Percentiles rank a stretch among this genome's conserved stretches.
phyloP scores from a whole-genome alignment of 2,329 filamentous ascomycete species.

The Cylindrodendrum hubeiense region DNA sequence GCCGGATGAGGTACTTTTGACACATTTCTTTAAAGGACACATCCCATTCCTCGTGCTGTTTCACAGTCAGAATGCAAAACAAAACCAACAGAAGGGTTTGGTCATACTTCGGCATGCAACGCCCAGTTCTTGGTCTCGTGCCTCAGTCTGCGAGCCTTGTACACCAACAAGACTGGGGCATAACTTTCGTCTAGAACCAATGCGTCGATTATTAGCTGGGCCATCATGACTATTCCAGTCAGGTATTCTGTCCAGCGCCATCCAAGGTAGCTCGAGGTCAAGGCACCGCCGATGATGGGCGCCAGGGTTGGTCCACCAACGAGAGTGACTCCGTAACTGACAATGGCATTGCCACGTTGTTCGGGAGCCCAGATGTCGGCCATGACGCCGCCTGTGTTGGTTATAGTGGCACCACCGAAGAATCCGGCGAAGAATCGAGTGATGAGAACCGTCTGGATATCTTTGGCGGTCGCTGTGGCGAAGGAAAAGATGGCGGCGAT shows the following conservation, averaged over 20 bases:
- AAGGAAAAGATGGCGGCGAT: slow-evolving; percentile 70
- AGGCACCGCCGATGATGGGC: slow-evolving; percentile 54
- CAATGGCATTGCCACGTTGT: slow-evolving; percentile 69
- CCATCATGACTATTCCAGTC: slow-evolving; percentile 69
- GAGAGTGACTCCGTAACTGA: slow-evolving; percentile 70
- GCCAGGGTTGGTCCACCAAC: slow-evolving; percentile 66
- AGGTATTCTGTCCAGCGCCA: slow-evolving; percentile 64
- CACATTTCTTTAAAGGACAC: slow-evolving; percentile 60
- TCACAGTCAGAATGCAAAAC: background rate
- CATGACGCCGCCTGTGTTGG: slow-evolving; percentile 71
- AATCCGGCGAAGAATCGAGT: slow-evolving; percentile 74
- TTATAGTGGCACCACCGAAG: too few species aligned
- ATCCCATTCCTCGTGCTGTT: slow-evolving; percentile 51
- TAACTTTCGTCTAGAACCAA: slow-evolving; percentile 71
- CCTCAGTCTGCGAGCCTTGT: slow-evolving; percentile 67
- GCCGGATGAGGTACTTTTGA: slow-evolving; percentile 49
- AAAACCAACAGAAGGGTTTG: background rate
- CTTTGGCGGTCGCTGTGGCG: slow-evolving; percentile 67
- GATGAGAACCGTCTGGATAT: slow-evolving; percentile 70
- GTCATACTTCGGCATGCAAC: slow-evolving; percentile 56
- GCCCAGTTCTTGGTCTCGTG: slow-evolving; percentile 59
- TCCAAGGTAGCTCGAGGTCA: slow-evolving; percentile 49
- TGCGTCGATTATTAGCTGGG: slow-evolving; percentile 62
- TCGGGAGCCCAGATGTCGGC: slow-evolving; percentile 69
- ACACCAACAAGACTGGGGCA: slow-evolving; percentile 64